Evolutionary conservation across 371 early-diverging fungal species (phyloP), one percentile per base, ranked within the genome.

Genomic region (Mortierella sp.): DNA sequence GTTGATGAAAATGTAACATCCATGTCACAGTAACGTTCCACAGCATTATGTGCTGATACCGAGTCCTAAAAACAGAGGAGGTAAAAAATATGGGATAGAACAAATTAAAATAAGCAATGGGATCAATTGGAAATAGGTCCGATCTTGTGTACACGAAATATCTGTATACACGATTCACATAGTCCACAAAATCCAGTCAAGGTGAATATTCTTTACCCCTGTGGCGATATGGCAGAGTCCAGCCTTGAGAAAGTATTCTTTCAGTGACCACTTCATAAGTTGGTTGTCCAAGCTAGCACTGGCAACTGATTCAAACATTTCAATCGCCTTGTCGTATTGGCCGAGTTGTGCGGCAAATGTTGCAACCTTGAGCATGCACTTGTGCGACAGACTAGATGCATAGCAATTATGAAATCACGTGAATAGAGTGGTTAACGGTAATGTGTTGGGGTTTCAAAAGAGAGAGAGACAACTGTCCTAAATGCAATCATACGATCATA

Each of bases 241-340:
- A 9, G 97, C 96, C 83, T 98, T 97, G 71, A 98, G 86, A 61
- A 97, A 93, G 84, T 97, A 97, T 42, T 97, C 97, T 73, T 96
- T 95, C 49, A 96, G 85, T 9, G 96, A 95, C 95, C 96, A 98
- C 83, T 96, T 95, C 34, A 96, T 94, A 35, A 98, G 86, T 72
- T 93, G 92, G 81, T 96, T 94, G 83, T 96, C 95, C 70, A 96
- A 75, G 58, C 92, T 90, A 57, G 90, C 91, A 22, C 87, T 79
- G 2, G 96, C 97, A 10, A 97, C 94, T 34, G 83, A 59, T 80
- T 97, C 97, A 84, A 97, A 96, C 61, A 90, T 90, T 45, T 92
- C 92, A 62, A 96, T 92, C 0, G 98, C 98, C 45, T 88, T 90
- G 37, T 92, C 90, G 71, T 95, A 98, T 72, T 92, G 87, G 61